Percentiles rank a stretch among this genome's conserved stretches.
Conservation (phyloP, 805 yeast genomes). For the Saturnispora zaruensis region DNA sequence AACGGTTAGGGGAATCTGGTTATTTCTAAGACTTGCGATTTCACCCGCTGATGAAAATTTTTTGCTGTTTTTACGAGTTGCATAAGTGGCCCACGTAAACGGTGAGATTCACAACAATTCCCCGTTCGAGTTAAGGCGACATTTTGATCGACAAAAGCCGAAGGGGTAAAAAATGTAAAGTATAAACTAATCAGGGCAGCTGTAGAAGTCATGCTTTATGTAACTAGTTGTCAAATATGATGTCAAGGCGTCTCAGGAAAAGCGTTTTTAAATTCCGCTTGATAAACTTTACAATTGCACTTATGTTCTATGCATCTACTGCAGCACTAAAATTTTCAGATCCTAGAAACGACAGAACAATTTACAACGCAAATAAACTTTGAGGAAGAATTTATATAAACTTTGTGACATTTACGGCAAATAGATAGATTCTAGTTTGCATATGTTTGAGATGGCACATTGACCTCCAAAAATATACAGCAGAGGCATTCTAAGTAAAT, state of each 20-base stretch:
- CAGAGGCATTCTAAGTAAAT: too few relatives aligned
- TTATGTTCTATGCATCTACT: neutral
- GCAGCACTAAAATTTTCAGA: too few relatives aligned
- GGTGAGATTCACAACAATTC: neutral
- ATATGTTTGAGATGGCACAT: too few relatives aligned
- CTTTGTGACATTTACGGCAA: neutral
- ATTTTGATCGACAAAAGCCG: neutral
- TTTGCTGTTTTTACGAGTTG: neutral
- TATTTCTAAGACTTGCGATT: neutral
- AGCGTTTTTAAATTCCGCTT: too few relatives aligned
- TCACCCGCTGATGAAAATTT: neutral
- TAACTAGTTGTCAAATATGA: neutral
- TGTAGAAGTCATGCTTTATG: neutral
- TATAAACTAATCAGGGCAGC: neutral
- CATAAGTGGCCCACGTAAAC: neutral
- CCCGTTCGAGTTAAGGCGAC: neutral
- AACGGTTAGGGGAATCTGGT: neutral
- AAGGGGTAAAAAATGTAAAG: neutral
- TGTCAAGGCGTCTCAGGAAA: neutral
- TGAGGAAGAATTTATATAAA: neutral
- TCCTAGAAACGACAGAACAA: neutral
- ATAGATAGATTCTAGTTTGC: neutral
- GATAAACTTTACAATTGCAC: neutral
- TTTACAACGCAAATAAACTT: neutral
- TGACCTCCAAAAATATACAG: too few relatives aligned